Base-by-base conservation (phyloP, 75 land plant genomes). In the Larix kaempferi region DNA sequence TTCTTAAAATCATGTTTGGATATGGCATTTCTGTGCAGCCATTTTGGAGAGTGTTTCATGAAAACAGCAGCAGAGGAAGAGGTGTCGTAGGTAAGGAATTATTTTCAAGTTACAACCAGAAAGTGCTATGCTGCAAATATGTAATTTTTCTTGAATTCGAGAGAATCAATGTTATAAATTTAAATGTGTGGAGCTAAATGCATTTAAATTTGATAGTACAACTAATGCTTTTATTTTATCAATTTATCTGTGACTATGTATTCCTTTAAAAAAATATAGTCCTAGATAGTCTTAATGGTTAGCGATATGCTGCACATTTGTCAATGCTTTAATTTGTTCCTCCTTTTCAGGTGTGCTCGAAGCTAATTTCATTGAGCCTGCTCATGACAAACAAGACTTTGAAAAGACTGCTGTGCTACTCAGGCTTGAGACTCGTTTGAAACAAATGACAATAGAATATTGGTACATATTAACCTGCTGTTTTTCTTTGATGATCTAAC, bases 1-100 rank as follows among this genome's bases (percentile, higher is more conserved):
- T 78, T 78, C 29, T 76, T 25, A 23, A 41, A 23, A 73, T 37
- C 39, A 37, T 80, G 19, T 25, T 17, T 72, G 19, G 54, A 33
- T 80, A 19, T 7, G 66, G 27, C 11, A 56, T 35, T 37, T 63
- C 39, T 72, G 33, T 84, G 77, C 91, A 96, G 99, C 99, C 99
- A 22, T 96, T 93, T 79, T 96, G 91, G 96, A 87, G 80, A 75
- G 97, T 96, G 74, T 84, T 89, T 63, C 82, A 81, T 80, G 88
- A 87, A 25, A 80, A 83, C 59, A 84, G 90, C 76, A 86, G 91
- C 80, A 90, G 92, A 82, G 99, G 96, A 52, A 90, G 91, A 78
- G 99, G 97, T 35, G 97, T 96, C 77, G 94, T 94, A 61, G 99
- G 99, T 96, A 80, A 84, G 90, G 77, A 63, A 44, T 21, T 54